Evolutionary conservation across 139 green algal genomes (phyloP), one percentile per base, ranked within the genome.

Genomic region (Coelastrella sp.): DNA sequence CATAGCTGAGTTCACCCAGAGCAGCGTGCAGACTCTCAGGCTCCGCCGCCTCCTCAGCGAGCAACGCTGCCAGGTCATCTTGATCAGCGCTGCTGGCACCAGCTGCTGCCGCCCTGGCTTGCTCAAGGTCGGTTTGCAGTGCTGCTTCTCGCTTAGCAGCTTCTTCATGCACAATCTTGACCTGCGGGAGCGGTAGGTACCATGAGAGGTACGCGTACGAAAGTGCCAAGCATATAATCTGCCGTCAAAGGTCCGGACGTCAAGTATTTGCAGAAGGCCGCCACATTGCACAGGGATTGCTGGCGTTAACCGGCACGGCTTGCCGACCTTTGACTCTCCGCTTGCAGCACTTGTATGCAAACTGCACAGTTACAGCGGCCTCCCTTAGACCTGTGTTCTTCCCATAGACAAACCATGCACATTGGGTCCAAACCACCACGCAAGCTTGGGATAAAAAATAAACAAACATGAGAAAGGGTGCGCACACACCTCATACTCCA

Each of bases 11-110:
- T 57, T 88, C 88, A 3, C 80, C 88, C 73, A 91, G 73, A 71
- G 88, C 88, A 4, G 73, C 65, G 71, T 91, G 88, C 88, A 91
- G 73, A 78, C 84, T 88, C 10, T 78, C 80, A 71, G 89, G 88
- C 80, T 91, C 88, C 23, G 80, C 80, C 71, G 89, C 88, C 5
- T 61, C 32, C 57, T 84, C 88, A 57, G 80, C 88, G 32, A 91
- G 80, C 80, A 65, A 68, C 2, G 47, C 56, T 20, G 68, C 56
- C 13, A 88, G 80, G 56, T 47, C 22, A 7, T 19, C 87, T 23
- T 80, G 76, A 73, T 23, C 87, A 64, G n/a, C 87, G 58, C 3
- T 60, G 22, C 19, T 56, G 32, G 60, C 65, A 54, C 64, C 77
- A 77, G 13, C 47, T 20, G n/a, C 83, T 14, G 56, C 73, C 65